Percentiles rank a stretch among this genome's conserved stretches.
These are phyloP conservation scores for Pneumocystis murina DNA, from an alignment of 1,139 yeast genomes.

Conservation along the genomic window DNA sequence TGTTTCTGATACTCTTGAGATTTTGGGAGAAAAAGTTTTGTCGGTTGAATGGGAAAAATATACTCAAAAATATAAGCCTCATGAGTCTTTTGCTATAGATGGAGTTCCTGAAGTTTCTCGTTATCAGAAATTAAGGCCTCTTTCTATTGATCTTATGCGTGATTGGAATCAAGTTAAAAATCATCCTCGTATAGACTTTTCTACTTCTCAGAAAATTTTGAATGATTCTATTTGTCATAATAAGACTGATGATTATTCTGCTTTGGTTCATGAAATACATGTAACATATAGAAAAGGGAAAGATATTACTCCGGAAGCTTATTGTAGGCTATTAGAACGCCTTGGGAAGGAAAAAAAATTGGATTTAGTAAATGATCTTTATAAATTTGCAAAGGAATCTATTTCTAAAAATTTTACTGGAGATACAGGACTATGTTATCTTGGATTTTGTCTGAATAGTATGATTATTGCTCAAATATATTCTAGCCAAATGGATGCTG, in stretches of 20 bases:
- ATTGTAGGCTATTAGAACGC: not conserved
- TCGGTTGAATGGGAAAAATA: not conserved
- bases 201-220: not conserved
- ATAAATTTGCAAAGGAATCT: not conserved
- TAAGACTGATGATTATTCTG: not conserved
- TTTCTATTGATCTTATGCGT: constrained; percentile 1
- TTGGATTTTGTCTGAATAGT: constrained; percentile 10
- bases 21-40: not conserved
- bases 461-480: constrained; percentile 12
- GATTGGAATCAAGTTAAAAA: not conserved
- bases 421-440: constrained; percentile 1
- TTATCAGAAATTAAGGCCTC: not conserved
- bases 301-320: constrained; percentile 1
- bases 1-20: not conserved
- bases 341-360: not conserved
- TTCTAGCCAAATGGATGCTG: constrained; percentile 10
- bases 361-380: not conserved
- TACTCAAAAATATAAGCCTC: not conserved
- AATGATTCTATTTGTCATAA: not conserved
- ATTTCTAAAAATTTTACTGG: not conserved
- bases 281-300: not conserved
- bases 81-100: not conserved
- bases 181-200: not conserved
- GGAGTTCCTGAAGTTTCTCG: not conserved
- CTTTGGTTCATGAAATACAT: constrained; percentile 2